A percentile compares a stretch with the other conserved stretches of the same genome.
phyloP scores from a whole-genome alignment of 441 rosid species.

The Mallotus japonicus region DNA sequence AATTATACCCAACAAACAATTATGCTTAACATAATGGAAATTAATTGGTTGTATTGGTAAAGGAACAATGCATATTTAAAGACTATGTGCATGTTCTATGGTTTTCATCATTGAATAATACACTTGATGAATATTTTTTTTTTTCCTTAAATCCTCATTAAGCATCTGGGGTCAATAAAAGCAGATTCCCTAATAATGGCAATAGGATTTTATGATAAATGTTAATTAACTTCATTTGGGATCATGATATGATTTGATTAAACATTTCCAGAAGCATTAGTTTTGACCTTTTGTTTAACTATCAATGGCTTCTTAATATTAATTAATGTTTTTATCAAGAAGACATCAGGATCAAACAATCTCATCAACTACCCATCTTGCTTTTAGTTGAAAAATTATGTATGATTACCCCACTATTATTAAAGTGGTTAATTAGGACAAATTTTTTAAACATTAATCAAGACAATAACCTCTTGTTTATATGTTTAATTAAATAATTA shows the following conservation, averaged over 20 bases:
- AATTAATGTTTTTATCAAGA: neutral
- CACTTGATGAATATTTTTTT: neutral
- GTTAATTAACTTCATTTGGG: no score
- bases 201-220: neutral
- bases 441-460: neutral
- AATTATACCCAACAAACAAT: neutral
- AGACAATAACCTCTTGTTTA: no score
- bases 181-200: neutral
- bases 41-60: neutral
- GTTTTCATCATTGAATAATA: neutral
- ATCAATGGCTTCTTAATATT: neutral
- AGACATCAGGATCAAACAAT: neutral
- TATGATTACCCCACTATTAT: neutral
- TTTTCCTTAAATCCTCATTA: neutral
- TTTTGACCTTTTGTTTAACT: neutral
- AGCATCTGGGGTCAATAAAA: neutral
- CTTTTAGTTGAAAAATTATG: no score
- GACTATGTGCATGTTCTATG: neutral
- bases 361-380: no score
- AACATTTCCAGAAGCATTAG: neutral
- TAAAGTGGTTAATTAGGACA: conserved; percentile 6
- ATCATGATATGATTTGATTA: neutral
- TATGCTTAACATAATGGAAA: neutral
- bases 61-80: neutral
- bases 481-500: no score